Evolutionary conservation across 768 basidiomycete species (phyloP).

Genomic region (Filobasidium floriforme): DNA sequence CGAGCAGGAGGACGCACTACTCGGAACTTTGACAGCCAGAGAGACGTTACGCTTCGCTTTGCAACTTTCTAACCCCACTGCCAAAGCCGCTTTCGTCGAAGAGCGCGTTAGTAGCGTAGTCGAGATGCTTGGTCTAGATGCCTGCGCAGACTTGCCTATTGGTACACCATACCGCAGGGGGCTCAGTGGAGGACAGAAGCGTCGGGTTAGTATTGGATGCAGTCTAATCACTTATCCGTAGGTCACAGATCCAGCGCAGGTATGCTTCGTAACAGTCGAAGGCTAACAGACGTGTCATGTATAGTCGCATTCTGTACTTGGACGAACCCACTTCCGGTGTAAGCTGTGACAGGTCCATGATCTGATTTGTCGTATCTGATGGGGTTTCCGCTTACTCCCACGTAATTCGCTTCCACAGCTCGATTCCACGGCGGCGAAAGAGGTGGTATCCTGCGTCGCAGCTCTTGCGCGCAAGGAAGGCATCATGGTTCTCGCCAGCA

Average conservation of each 20-base stretch:
- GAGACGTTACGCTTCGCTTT: constrained; percentile 54
- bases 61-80: constrained; percentile 25
- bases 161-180: constrained; percentile 20
- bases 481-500: constrained; percentile 46
- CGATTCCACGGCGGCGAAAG: constrained; percentile 22
- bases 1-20: constrained; percentile 57
- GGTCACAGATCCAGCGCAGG: constrained; percentile 2
- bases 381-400: background rate
- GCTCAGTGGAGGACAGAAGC: constrained; percentile 22
- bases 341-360: background rate
- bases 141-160: constrained; percentile 17
- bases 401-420: constrained; percentile 9
- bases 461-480: constrained; percentile 16
- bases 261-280: background rate
- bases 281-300: background rate
- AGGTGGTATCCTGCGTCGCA: constrained; percentile 20
- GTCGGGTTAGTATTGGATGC: constrained; percentile 22
- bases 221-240: constrained; percentile 23
- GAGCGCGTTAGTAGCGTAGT: constrained; percentile 51
- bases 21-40: constrained; percentile 56
- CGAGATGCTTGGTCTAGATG: constrained; percentile 48
- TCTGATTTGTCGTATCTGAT: no score
- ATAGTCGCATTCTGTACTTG: constrained; percentile 23
- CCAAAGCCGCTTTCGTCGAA: constrained; percentile 42
- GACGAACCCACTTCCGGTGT: constrained; percentile 25